Evolutionary conservation across 768 basidiomycete genomes (phyloP), one percentile per base, ranked within the genome.

Genomic region (Pleurotus eryngii): DNA sequence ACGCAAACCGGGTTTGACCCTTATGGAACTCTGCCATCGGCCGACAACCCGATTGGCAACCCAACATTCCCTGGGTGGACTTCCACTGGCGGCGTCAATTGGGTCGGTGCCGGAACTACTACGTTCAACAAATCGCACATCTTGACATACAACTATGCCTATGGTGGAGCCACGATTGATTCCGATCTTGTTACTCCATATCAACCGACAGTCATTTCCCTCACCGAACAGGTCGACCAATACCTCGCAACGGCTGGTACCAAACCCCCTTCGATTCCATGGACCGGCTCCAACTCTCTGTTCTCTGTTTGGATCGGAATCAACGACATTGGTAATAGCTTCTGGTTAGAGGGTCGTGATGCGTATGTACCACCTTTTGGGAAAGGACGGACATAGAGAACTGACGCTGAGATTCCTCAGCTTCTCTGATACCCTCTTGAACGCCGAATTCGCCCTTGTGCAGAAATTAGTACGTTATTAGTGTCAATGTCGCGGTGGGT

Each of bases 231-330:
- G 63, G 83, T 88, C n/a, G 80, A 81, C 57, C 65, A 83, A 58
- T 88, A 86, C 68, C 69, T 86, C 50, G 61, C 58, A 15, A 69
- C 74, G 8, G 77, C 74, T 0, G 81, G 74, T 1, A 70, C 62
- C 24, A 82, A 81, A 64, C 84, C 85, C 0, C 67, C 74, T 4
- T 70, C 68, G 2, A 77, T 81, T 1, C 77, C 80, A 0, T 89
- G 87, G 87, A 76, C 77, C 17, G 77, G 79, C 56, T 60, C 64
- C 4, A 82, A 87, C 62, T 64, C 84, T 53, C 61, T 89, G 46
- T 88, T 89, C 68, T 81, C 81, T 0, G 68, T 87, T 15, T 89
- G 80, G 78, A 86, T 89, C 57, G 87, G 87, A 1, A 83, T 89
- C 60, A 89, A 89, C 62, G 87, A 88, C 61, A 77, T 88, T 37